Base-by-base conservation (phyloP, 306 rosid species). In the Coriaria nepalensis region DNA sequence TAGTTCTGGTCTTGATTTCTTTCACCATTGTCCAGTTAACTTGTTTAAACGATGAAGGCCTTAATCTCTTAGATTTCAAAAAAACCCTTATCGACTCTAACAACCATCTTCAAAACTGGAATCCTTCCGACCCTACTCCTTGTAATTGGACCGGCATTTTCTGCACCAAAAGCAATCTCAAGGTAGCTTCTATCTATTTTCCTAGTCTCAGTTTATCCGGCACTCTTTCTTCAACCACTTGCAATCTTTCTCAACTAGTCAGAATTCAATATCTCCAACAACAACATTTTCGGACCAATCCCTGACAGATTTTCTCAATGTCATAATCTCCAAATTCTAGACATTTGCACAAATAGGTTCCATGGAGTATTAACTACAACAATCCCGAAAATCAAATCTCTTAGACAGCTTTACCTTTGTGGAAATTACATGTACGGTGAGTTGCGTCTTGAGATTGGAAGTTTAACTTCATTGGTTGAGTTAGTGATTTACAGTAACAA, bases 301-400 rank as follows among this genome's bases (percentile, higher is more conserved):
- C 75, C 77, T 53, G 56, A 51, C 6, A 74, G 45, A 57, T 61
- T 82, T 60, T 72, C 49, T 53, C 33, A 57, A 13, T 82, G 93
- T 47, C 63, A 34, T 65, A 69, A 72, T 49, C 69, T 82, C 13
- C 75, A 73, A 74, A 52, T 70, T 45, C 56, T 82, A 53, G 93
- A 82, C 77, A 74, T 82, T 43, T 78, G 87, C 64, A 82, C 93
- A 35, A 82, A 82, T 71, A 73, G 87, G 75, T 69, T 78, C 52
- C 83, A 78, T 48, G 87, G 75, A 12, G 66, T 68, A 64, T 50
- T 82, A 44, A 61, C 55, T 32, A 51, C 45, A 12, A 65, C 78
- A 45, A 54, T 82, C 33, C 63, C 61, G 63, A 52, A 65, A 56
- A 65, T 78, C 48, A 61, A 59, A 56, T 63, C 51, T 37, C 79